Evolutionary conservation across 495 filamentous ascomycete species (phyloP).

Genomic region (Xylaria cubensis): DNA sequence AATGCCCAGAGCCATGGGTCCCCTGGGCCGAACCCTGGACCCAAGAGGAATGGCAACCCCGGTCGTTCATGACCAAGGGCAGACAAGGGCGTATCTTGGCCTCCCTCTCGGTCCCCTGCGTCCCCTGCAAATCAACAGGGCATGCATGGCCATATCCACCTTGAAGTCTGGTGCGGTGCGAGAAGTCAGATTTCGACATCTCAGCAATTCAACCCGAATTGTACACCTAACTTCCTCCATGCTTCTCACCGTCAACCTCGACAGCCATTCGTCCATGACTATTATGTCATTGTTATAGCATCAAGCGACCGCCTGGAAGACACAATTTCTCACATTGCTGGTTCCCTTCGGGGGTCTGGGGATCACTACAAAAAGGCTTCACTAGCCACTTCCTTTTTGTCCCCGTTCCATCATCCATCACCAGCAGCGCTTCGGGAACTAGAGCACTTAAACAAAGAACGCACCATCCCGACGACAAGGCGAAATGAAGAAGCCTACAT

Average conservation of each 20-base stretch:
- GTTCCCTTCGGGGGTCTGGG: slow-evolving; percentile 16
- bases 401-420: neutral
- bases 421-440: neutral
- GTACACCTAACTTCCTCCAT: neutral
- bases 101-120: slow-evolving; percentile 14
- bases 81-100: slow-evolving; percentile 1
- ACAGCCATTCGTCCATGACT: neutral
- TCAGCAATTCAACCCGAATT: slow-evolving; percentile 3
- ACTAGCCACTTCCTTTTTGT: neutral
- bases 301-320: neutral
- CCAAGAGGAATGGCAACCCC: neutral
- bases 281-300: slow-evolving; percentile 11
- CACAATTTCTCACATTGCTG: neutral
- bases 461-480: neutral
- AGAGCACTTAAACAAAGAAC: neutral
- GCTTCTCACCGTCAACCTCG: neutral
- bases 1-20: neutral
- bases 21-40: neutral
- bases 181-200: slow-evolving; percentile 11
- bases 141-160: neutral
- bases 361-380: slow-evolving; percentile 5
- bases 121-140: slow-evolving; percentile 11
- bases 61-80: neutral
- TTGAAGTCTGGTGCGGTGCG: neutral
- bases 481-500: neutral